Conservation (phyloP, 192 early-diverging fungal genomes). For the Helicostylum pulchrum region DNA sequence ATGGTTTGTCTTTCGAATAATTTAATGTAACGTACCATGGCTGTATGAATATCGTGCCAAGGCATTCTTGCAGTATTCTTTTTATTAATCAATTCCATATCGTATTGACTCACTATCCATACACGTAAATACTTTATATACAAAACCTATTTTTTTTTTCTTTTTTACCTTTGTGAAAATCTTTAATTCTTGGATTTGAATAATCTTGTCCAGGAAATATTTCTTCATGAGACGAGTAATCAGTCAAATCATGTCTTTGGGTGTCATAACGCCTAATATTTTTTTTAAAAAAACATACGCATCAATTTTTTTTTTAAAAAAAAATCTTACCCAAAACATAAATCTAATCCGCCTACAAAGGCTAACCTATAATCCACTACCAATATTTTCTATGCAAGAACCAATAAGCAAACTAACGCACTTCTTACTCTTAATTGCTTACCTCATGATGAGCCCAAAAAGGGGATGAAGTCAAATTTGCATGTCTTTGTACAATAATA, state of each 20-base stretch:
- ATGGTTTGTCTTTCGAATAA: no score
- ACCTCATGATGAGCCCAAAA: constrained; percentile 85
- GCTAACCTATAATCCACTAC: constrained; percentile 79
- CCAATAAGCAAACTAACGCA: not conserved
- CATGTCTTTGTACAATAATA: constrained; percentile 82
- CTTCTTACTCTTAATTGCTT: constrained; percentile 3
- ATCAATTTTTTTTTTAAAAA: not conserved
- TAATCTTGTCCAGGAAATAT: constrained; percentile 81
- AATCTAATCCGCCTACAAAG: constrained; percentile 82
- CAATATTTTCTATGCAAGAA: constrained; percentile 61
- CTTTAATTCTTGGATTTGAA: constrained; percentile 85
- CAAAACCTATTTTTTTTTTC: not conserved
- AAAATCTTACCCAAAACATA: constrained; percentile 81
- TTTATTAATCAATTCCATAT: constrained; percentile 42
- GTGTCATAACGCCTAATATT: constrained; percentile 75
- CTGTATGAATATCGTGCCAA: constrained; percentile 85
- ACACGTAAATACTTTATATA: not conserved
- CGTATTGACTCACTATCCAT: constrained; percentile 28
- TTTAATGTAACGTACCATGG: constrained; percentile 51
- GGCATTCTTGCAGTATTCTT: constrained; percentile 68
- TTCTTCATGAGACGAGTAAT: constrained; percentile 53
- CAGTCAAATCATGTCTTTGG: constrained; percentile 67
- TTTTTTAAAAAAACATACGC: not conserved
- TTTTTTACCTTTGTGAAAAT: constrained; percentile 56
- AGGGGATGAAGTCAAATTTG: constrained; percentile 66